Evolutionary conservation across 495 filamentous ascomycete species (phyloP).

Genomic region (Penicillium soppii): DNA sequence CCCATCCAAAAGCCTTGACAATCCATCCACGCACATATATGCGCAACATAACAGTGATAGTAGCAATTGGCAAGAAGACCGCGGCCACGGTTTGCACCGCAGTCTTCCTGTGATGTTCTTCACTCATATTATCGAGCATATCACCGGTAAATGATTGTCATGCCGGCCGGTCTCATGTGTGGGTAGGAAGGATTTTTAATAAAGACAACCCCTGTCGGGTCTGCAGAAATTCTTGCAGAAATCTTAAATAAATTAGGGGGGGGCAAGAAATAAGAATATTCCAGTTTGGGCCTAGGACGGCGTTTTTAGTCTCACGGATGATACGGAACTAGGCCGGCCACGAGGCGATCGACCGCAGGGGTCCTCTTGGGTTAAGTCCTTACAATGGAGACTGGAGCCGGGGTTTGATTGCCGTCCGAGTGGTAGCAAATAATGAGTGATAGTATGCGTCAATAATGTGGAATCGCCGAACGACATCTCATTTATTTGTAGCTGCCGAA

Average conservation of each 20-base stretch:
- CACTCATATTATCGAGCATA: slow-evolving; percentile 15
- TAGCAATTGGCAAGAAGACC: slow-evolving; percentile 37
- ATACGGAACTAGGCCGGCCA: not conserved
- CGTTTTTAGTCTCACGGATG: not conserved
- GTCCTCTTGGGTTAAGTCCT: too few relatives aligned
- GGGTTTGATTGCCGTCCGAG: not conserved
- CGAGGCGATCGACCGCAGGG: not conserved
- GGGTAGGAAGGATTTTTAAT: slow-evolving; percentile 5
- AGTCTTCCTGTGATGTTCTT: slow-evolving; percentile 25
- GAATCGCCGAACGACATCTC: not conserved
- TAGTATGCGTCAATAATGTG: not conserved
- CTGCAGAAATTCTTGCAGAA: not conserved
- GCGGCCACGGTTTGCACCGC: slow-evolving; percentile 37
- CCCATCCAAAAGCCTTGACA: slow-evolving; percentile 44
- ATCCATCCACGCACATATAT: slow-evolving; percentile 42
- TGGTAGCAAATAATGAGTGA: not conserved
- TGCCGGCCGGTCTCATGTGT: not conserved
- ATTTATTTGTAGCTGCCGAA: too few relatives aligned
- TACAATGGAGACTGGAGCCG: not conserved
- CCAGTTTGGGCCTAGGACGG: not conserved
- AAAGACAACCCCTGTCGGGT: not conserved
- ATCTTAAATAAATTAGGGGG: not conserved
- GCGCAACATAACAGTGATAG: slow-evolving; percentile 36
- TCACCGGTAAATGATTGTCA: not conserved
- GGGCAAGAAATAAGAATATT: not conserved